Percentiles rank a stretch among this genome's conserved stretches.
These are phyloP conservation scores for Suhomyces tanzawaensis DNA, from an alignment of 805 yeast species.

Conservation along the genomic window DNA sequence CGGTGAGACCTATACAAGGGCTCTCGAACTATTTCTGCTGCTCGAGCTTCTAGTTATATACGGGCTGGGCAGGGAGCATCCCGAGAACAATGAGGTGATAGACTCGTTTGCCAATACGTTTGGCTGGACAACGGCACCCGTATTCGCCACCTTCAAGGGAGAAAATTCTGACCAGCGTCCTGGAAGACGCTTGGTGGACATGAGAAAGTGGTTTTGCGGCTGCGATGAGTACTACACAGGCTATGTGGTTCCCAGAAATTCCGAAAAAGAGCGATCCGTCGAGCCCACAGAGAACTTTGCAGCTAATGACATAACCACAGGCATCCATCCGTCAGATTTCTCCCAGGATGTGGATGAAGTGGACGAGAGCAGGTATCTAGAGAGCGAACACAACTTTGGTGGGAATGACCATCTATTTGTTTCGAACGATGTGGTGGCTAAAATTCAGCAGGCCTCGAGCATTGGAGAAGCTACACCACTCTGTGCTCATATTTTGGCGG, in stretches of 20 bases:
- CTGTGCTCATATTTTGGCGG: conserved; percentile 13
- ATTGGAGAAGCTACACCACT: conserved; percentile 10
- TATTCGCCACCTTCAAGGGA: conserved; percentile 1
- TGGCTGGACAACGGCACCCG: neutral
- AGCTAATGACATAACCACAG: too few species aligned
- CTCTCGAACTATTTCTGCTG: conserved; percentile 13
- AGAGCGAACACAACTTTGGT: too few species aligned
- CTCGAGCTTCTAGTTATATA: neutral
- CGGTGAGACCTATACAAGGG: conserved; percentile 18
- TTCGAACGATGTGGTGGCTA: too few species aligned
- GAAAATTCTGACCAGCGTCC: too few species aligned
- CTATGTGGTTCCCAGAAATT: neutral
- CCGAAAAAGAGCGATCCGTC: too few species aligned
- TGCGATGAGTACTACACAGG: neutral
- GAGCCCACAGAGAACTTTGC: too few species aligned
- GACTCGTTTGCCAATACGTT: neutral
- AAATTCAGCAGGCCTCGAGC: too few species aligned
- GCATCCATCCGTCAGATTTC: too few species aligned
- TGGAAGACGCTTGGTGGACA: neutral
- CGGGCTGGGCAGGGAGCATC: neutral
- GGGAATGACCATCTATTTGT: too few species aligned
- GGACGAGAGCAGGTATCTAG: too few species aligned
- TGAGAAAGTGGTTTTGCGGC: conserved; percentile 4
- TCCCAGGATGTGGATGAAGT: too few species aligned
- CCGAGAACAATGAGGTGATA: neutral